Percentiles rank a stretch among this genome's conserved stretches.
Conservation (phyloP, 2,329 filamentous ascomycete species). For the Ceratocystis albifundus region DNA sequence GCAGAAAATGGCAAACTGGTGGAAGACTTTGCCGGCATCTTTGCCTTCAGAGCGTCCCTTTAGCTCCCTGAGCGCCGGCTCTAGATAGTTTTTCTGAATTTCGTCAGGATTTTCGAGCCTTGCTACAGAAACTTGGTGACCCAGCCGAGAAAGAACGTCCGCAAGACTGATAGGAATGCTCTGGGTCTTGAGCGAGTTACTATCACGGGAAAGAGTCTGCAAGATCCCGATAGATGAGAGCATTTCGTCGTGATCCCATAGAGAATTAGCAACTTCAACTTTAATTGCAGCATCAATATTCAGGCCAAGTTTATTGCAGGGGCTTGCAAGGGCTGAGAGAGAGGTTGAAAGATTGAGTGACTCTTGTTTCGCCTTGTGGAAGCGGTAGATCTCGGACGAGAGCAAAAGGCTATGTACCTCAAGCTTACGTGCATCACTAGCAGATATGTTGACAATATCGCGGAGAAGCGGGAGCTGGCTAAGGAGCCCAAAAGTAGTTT, state of each 20-base stretch:
- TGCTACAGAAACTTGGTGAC: constrained; percentile 78
- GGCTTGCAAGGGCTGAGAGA: constrained; percentile 62
- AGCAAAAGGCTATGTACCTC: constrained; percentile 68
- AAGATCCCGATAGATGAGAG: constrained; percentile 81
- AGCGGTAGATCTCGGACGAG: constrained; percentile 63
- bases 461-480: constrained; percentile 57
- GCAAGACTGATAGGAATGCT: constrained; percentile 60
- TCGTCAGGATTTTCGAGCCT: constrained; percentile 80
- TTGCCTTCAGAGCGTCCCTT: constrained; percentile 54
- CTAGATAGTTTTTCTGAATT: constrained; percentile 77
- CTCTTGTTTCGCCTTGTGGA: constrained; percentile 73
- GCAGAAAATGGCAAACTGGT: constrained; percentile 91
- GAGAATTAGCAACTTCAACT: constrained; percentile 73
- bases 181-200: constrained; percentile 52
- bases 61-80: constrained; percentile 72
- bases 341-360: constrained; percentile 76
- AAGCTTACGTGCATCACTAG: constrained; percentile 52
- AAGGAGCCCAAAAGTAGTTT: constrained; percentile 70
- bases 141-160: constrained; percentile 75
- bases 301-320: constrained; percentile 59
- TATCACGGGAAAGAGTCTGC: constrained; percentile 47
- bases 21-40: constrained; percentile 78
- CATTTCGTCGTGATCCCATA: constrained; percentile 92
- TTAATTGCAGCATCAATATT: constrained; percentile 65
- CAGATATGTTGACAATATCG: constrained; percentile 47